phyloP scores from a whole-genome alignment of 768 basidiomycete species.

The Phlebiopsis flavidoalba region DNA sequence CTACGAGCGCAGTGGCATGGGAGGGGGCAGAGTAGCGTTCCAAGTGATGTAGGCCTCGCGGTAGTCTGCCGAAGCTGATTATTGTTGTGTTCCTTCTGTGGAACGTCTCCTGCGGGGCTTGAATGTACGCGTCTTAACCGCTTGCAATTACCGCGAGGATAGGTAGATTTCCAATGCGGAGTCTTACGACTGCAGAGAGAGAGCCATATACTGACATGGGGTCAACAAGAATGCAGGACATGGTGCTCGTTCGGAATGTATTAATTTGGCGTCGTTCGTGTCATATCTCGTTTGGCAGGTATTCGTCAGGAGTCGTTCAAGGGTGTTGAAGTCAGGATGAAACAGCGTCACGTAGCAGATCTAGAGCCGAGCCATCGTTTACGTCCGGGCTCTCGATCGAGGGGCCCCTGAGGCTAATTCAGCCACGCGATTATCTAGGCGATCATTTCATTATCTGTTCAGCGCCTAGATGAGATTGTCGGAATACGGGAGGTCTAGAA shows the following conservation, averaged over 20 bases:
- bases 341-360: background rate
- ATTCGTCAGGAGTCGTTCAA: background rate
- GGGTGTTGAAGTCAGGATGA: background rate
- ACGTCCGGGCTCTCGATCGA: background rate
- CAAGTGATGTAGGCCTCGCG: constrained; percentile 94
- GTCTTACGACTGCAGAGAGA: background rate
- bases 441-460: background rate
- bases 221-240: constrained; percentile 15
- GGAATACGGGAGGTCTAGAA: too few relatives aligned
- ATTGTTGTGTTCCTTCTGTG: constrained; percentile 97
- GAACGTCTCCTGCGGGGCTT: constrained; percentile 93
- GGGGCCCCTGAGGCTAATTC: background rate
- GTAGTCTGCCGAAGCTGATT: constrained; percentile 96
- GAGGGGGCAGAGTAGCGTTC: constrained; percentile 29
- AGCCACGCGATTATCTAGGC: constrained; percentile 5
- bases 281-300: background rate
- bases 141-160: constrained; percentile 30
- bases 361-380: background rate
- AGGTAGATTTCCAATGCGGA: background rate
- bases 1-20: background rate
- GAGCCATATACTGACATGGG: constrained; percentile 7
- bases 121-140: constrained; percentile 91
- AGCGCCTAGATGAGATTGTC: background rate
- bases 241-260: background rate
- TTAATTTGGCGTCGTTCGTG: background rate